These are phyloP conservation scores for Thymus mandschuricus DNA, from an alignment of 257 asterid genomes.

Conservation along the genomic window DNA sequence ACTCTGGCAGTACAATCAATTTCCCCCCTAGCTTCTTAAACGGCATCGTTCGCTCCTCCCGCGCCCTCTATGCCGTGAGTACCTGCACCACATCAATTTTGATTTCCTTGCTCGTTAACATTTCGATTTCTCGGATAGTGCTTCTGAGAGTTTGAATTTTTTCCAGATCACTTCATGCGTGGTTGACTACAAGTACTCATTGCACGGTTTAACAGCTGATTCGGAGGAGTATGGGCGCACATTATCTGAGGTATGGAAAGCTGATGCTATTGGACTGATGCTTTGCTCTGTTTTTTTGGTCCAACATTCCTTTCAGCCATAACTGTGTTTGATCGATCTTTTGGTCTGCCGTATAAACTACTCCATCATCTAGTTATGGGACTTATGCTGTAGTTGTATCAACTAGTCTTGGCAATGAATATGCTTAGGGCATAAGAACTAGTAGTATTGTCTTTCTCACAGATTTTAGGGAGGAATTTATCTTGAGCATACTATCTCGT, in stretches of 20 bases:
- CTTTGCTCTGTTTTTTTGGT: conserved; percentile 18
- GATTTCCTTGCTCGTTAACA: background rate
- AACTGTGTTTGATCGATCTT: background rate
- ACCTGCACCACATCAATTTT: background rate
- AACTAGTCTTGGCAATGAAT: background rate
- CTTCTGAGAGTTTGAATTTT: background rate
- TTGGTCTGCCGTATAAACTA: background rate
- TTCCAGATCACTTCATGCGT: conserved; percentile 62
- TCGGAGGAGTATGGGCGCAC: conserved; percentile 53
- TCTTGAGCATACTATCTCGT: background rate
- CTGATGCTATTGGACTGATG: background rate
- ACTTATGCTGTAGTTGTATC: background rate
- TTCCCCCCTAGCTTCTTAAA: conserved; percentile 48
- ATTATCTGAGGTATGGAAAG: conserved; percentile 59
- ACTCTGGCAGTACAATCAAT: conserved; percentile 33
- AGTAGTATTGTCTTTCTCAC: background rate
- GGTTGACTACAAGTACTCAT: conserved; percentile 73
- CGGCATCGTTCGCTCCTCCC: conserved; percentile 83
- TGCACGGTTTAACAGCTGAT: conserved; percentile 48
- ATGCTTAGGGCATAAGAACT: background rate
- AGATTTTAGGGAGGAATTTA: background rate
- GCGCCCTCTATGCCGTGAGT: conserved; percentile 67
- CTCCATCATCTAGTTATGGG: background rate
- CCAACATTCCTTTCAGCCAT: background rate
- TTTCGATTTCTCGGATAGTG: background rate